Evolutionary conservation across 225 moss, liverwort and hornwort genomes (phyloP).

Genomic region (Physcomitrellopsis africana): DNA sequence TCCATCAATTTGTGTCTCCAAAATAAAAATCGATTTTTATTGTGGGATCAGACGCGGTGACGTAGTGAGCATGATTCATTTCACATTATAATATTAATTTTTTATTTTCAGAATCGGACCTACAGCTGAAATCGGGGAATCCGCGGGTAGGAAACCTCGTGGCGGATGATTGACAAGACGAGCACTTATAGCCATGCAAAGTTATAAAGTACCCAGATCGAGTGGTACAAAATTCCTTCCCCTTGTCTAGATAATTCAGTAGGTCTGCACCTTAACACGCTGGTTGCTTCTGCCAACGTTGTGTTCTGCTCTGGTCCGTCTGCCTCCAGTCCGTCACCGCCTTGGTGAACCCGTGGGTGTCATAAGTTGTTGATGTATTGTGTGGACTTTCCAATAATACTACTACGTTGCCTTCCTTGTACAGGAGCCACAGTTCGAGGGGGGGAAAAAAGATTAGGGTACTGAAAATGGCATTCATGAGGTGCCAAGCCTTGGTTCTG

Average conservation of each 20-base stretch:
- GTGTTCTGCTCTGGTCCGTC: too few relatives aligned
- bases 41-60: too few relatives aligned
- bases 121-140: neutral
- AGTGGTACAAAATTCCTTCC: constrained; percentile 34
- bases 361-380: too few relatives aligned
- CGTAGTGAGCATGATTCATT: too few relatives aligned
- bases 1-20: too few relatives aligned
- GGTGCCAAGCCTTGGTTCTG: constrained; percentile 9
- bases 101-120: constrained; percentile 6
- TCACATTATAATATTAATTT: neutral
- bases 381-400: too few relatives aligned
- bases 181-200: constrained; percentile 29
- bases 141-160: constrained; percentile 18
- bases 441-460: neutral
- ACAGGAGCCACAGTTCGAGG: constrained; percentile 5
- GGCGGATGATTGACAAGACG: constrained; percentile 40
- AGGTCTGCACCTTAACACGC: constrained; percentile 3
- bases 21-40: too few relatives aligned
- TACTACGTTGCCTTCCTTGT: neutral
- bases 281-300: neutral
- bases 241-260: constrained; percentile 17
- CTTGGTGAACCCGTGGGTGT: too few relatives aligned
- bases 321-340: too few relatives aligned
- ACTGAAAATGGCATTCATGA: constrained; percentile 31
- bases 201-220: constrained; percentile 24